A percentile compares a stretch with the other conserved stretches of the same genome.
Evolutionary conservation across 2,329 filamentous ascomycete species (phyloP).

Genomic region (Fusarium metavorans): DNA sequence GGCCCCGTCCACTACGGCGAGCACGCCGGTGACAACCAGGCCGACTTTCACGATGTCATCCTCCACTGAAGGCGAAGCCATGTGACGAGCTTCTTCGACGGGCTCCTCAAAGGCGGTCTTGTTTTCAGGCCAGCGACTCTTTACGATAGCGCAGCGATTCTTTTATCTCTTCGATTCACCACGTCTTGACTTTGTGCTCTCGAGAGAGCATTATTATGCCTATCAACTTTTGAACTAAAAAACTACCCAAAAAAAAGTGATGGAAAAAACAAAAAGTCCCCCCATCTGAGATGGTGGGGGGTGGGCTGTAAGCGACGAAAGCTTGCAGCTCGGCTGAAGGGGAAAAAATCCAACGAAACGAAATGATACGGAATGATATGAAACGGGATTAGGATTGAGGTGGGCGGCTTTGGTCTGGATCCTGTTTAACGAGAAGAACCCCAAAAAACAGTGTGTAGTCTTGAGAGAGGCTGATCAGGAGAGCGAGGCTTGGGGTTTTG

Average conservation of each 20-base stretch:
- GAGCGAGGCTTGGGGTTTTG: slow-evolving; percentile 22
- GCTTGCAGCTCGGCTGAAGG: slow-evolving; percentile 41
- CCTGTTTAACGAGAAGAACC: slow-evolving; percentile 28
- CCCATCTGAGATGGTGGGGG: slow-evolving; percentile 11
- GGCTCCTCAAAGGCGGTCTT: slow-evolving; percentile 2
- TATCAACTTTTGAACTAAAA: not conserved
- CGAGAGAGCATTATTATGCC: not conserved
- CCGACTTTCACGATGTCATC: slow-evolving; percentile 65
- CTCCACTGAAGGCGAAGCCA: slow-evolving; percentile 49
- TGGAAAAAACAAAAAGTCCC: slow-evolving; percentile 1
- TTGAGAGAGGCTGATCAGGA: slow-evolving; percentile 24
- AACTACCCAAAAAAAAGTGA: not conserved
- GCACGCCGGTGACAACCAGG: slow-evolving; percentile 67
- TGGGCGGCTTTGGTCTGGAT: slow-evolving; percentile 45
- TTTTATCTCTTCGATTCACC: slow-evolving; percentile 17
- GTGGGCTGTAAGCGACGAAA: slow-evolving; percentile 13
- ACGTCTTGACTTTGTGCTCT: not conserved
- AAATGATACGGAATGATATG: slow-evolving; percentile 21
- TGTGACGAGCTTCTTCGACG: slow-evolving; percentile 11
- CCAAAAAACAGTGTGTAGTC: slow-evolving; percentile 19
- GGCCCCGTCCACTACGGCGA: slow-evolving; percentile 74
- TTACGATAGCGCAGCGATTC: slow-evolving; percentile 26
- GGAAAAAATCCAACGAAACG: slow-evolving; percentile 18
- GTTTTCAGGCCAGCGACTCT: slow-evolving; percentile 18
- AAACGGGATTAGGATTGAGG: slow-evolving; percentile 44